These are phyloP conservation scores for Coemansia sp. DNA, from an alignment of 192 early-diverging fungal species.

Conservation along the genomic window DNA sequence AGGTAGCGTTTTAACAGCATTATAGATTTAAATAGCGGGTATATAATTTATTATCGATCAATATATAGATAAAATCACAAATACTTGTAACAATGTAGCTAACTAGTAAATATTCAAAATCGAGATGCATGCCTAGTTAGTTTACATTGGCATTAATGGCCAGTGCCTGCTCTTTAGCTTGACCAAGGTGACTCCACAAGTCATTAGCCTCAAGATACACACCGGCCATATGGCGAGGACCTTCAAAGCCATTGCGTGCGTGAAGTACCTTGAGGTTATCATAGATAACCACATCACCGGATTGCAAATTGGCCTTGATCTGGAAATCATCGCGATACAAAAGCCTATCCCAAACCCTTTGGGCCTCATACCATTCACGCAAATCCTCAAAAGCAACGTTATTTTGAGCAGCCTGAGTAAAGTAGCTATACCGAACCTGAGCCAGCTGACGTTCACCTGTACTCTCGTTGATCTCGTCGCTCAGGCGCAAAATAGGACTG, in stretches of 20 bases:
- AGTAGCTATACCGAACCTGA: slow-evolving; percentile 52
- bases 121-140: too few relatives aligned
- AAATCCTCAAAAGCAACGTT: slow-evolving; percentile 42
- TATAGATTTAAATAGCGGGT: too few relatives aligned
- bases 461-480: slow-evolving; percentile 11
- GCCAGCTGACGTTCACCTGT: slow-evolving; percentile 27
- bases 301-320: slow-evolving; percentile 36
- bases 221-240: slow-evolving; percentile 50
- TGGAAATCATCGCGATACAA: slow-evolving; percentile 50
- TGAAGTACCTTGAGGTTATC: slow-evolving; percentile 50
- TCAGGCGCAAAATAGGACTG: slow-evolving; percentile 41
- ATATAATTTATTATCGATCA: not conserved
- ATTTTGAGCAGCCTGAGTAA: slow-evolving; percentile 45
- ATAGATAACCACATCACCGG: slow-evolving; percentile 51
- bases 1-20: too few relatives aligned
- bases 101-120: too few relatives aligned
- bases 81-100: too few relatives aligned
- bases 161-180: slow-evolving; percentile 8
- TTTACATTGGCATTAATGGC: not conserved
- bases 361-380: slow-evolving; percentile 51
- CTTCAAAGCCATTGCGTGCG: slow-evolving; percentile 48
- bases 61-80: too few relatives aligned
- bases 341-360: slow-evolving; percentile 43
- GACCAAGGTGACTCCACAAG: slow-evolving; percentile 43
- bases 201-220: slow-evolving; percentile 39